phyloP scores from a whole-genome alignment of 495 filamentous ascomycete genomes.

The Hypoxylon lenormandii region DNA sequence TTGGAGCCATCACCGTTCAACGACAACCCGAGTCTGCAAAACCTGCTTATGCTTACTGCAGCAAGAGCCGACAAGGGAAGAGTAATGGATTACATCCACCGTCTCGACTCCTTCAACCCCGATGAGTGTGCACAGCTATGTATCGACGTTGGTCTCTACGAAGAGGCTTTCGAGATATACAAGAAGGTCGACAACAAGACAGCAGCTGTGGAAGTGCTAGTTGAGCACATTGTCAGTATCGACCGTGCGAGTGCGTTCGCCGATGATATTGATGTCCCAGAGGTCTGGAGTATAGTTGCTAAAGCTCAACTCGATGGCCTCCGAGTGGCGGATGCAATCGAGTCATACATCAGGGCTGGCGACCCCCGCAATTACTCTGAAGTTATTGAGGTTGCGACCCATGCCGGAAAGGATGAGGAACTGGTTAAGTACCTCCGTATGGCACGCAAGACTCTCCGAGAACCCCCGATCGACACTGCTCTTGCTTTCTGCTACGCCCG shows the following conservation, averaged over 20 bases:
- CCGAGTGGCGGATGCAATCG: slow-evolving; percentile 90
- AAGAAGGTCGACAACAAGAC: slow-evolving; percentile 94
- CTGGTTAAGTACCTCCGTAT: slow-evolving; percentile 96
- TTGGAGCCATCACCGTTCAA: slow-evolving; percentile 96
- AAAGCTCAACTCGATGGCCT: slow-evolving; percentile 98
- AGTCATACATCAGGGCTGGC: slow-evolving; percentile 94
- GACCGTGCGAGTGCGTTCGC: slow-evolving; percentile 97
- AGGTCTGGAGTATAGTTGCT: slow-evolving; percentile 99
- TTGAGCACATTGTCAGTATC: slow-evolving; percentile 98
- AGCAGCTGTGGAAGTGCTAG: slow-evolving; percentile 88
- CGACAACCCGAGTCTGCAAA: slow-evolving; percentile 95
- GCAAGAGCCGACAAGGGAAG: slow-evolving; percentile 95
- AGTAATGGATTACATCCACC: slow-evolving; percentile 96
- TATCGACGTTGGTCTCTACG: slow-evolving; percentile 91
- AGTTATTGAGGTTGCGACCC: slow-evolving; percentile 95
- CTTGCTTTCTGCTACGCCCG: slow-evolving; percentile 94
- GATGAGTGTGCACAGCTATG: slow-evolving; percentile 94
- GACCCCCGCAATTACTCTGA: slow-evolving; percentile 94
- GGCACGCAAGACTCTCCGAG: slow-evolving; percentile 95
- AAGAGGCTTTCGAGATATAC: slow-evolving; percentile 98
- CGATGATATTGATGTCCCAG: slow-evolving; percentile 91
- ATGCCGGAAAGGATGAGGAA: slow-evolving; percentile 97
- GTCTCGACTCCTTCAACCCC: slow-evolving; percentile 86
- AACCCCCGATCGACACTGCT: slow-evolving; percentile 91
- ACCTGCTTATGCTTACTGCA: slow-evolving; percentile 95